Conservation (phyloP, 1,139 yeast species). For the Zygoascus sp. region DNA sequence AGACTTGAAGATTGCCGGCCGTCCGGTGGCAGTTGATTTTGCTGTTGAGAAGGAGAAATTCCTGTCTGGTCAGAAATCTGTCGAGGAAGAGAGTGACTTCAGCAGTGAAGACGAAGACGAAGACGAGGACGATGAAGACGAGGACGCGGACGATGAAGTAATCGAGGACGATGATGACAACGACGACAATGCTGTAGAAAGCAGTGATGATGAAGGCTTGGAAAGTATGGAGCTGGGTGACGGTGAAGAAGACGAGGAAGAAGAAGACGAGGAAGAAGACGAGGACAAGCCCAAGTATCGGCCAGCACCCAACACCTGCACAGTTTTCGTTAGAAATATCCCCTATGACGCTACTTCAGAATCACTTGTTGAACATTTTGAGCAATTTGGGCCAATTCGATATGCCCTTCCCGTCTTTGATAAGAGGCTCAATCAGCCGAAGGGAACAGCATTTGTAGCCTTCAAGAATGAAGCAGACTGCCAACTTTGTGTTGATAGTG, state of each 20-base stretch:
- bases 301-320: conserved; percentile 28
- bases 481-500: conserved; percentile 63
- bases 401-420: conserved; percentile 94
- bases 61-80: conserved; percentile 35
- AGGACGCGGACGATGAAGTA: conserved; percentile 30
- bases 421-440: conserved; percentile 76
- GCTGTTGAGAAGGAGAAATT: conserved; percentile 74
- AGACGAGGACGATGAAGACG: conserved; percentile 34
- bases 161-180: conserved; percentile 28
- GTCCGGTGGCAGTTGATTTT: conserved; percentile 91
- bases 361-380: conserved; percentile 68
- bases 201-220: conserved; percentile 27
- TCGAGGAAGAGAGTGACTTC: conserved; percentile 38
- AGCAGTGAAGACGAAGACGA: conserved; percentile 36
- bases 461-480: conserved; percentile 61
- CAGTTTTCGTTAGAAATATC: conserved; percentile 79
- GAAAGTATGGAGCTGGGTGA: conserved; percentile 28
- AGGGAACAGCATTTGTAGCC: conserved; percentile 94
- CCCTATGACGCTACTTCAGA: conserved; percentile 94
- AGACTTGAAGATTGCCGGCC: conserved; percentile 79
- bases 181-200: conserved; percentile 29
- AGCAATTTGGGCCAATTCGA: conserved; percentile 78
- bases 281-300: conserved; percentile 35
- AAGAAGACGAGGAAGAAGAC: conserved; percentile 35
- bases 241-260: conserved; percentile 29